Percentiles rank a stretch among this genome's conserved stretches.
Evolutionary conservation across 441 rosid species (phyloP).

Genomic region (Gossypium trilobum): DNA sequence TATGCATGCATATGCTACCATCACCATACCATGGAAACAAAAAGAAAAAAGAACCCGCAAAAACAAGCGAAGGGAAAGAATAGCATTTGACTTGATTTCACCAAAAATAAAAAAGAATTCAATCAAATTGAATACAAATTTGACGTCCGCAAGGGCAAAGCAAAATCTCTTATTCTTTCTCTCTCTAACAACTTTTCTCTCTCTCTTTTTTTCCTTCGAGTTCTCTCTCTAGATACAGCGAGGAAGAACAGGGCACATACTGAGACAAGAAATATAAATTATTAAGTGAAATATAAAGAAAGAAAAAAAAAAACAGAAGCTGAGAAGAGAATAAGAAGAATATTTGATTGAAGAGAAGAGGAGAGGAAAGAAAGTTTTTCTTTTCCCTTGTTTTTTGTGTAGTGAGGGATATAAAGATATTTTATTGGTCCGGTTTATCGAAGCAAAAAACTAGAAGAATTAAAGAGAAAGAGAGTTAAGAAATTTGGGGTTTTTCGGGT

Average conservation of each 20-base stretch:
- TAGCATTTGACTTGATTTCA: constrained; percentile 41
- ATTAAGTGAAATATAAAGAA: constrained; percentile 21
- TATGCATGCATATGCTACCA: background rate
- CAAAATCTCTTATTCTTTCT: constrained; percentile 22
- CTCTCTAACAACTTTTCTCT: constrained; percentile 29
- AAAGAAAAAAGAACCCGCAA: background rate
- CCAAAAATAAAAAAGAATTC: constrained; percentile 13
- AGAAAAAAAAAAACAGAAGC: background rate
- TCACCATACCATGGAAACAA: background rate
- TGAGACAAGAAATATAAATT: constrained; percentile 16
- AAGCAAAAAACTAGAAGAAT: constrained; percentile 8
- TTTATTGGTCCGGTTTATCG: constrained; percentile 6
- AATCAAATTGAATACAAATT: constrained; percentile 68
- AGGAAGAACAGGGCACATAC: constrained; percentile 41
- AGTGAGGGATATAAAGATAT: background rate
- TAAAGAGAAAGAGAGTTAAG: background rate
- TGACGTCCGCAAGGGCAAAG: constrained; percentile 89
- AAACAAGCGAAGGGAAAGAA: constrained; percentile 20
- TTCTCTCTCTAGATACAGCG: constrained; percentile 58
- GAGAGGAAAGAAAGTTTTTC: background rate
- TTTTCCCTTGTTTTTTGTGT: background rate
- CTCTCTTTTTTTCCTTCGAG: no score
- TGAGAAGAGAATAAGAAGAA: constrained; percentile 3
- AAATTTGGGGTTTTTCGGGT: background rate
- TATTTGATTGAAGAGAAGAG: constrained; percentile 9